Percentiles rank a stretch among this genome's conserved stretches.
Conservation (phyloP, 129 eudicot species). For the Tagetes patula region DNA sequence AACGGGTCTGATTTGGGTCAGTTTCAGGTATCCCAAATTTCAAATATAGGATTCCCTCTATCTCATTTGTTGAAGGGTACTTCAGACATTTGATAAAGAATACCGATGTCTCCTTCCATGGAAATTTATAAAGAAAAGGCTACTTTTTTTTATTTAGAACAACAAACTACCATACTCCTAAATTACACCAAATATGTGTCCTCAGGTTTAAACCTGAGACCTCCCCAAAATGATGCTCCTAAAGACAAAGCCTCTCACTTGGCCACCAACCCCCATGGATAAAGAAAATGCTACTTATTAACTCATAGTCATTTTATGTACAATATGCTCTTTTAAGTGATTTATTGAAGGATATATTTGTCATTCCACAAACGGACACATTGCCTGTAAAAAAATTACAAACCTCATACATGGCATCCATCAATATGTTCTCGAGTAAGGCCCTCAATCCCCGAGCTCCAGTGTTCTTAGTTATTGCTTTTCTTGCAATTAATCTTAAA, state of each 20-base stretch:
- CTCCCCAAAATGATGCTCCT: too few relatives aligned
- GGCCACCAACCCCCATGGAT: not conserved
- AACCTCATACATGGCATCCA: conserved; percentile 99
- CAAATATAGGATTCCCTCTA: not conserved
- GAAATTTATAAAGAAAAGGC: not conserved
- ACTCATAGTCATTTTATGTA: not conserved
- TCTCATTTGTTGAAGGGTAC: not conserved
- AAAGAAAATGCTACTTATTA: not conserved
- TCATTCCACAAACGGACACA: conserved; percentile 2
- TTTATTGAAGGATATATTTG: not conserved
- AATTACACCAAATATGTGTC: too few relatives aligned
- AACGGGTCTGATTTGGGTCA: not conserved
- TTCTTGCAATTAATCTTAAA: conserved; percentile 74
- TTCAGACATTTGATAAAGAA: not conserved
- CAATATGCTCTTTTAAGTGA: conserved; percentile 1
- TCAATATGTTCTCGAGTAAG: conserved; percentile 76
- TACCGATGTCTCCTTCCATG: not conserved
- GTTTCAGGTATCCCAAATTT: not conserved
- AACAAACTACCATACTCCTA: too few relatives aligned
- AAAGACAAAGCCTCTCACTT: too few relatives aligned
- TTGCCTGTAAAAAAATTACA: not conserved
- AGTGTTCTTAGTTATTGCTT: conserved; percentile 85
- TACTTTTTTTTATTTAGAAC: not conserved
- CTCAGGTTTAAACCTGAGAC: too few relatives aligned
- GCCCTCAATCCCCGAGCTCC: conserved; percentile 98